These are phyloP conservation scores for Andrographis paniculata DNA, from an alignment of 305 asterid species.

Conservation along the genomic window DNA sequence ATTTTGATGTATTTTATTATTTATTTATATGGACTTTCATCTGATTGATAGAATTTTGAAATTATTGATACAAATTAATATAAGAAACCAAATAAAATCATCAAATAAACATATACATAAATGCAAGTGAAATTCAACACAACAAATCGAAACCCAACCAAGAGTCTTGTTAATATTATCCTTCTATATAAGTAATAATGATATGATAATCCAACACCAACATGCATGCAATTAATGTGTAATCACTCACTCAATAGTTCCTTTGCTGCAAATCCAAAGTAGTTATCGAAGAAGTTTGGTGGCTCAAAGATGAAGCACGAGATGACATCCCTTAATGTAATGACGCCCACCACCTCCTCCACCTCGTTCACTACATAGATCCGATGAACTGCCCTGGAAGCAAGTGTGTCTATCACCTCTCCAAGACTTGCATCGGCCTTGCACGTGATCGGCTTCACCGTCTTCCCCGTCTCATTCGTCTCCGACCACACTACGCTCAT, in stretches of 20 bases:
- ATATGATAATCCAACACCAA: too few relatives aligned
- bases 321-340: slow-evolving; percentile 59
- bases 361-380: slow-evolving; percentile 31
- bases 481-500: slow-evolving; percentile 35
- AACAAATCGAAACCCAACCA: too few relatives aligned
- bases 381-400: slow-evolving; percentile 36
- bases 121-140: too few relatives aligned
- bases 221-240: too few relatives aligned
- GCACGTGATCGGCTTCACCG: slow-evolving; percentile 66
- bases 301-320: slow-evolving; percentile 52
- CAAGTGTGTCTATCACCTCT: slow-evolving; percentile 39
- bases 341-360: slow-evolving; percentile 36
- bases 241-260: slow-evolving; percentile 29
- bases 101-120: too few relatives aligned
- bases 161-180: too few relatives aligned
- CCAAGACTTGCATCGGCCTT: slow-evolving; percentile 37
- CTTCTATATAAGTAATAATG: too few relatives aligned
- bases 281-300: slow-evolving; percentile 41
- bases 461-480: slow-evolving; percentile 28
- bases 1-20: too few relatives aligned
- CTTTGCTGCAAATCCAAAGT: slow-evolving; percentile 46
- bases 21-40: too few relatives aligned
- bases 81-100: too few relatives aligned
- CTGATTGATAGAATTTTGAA: too few relatives aligned
- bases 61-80: too few relatives aligned